phyloP scores from a whole-genome alignment of 2,329 filamentous ascomycete species.

The Chaetomium strumarium region DNA sequence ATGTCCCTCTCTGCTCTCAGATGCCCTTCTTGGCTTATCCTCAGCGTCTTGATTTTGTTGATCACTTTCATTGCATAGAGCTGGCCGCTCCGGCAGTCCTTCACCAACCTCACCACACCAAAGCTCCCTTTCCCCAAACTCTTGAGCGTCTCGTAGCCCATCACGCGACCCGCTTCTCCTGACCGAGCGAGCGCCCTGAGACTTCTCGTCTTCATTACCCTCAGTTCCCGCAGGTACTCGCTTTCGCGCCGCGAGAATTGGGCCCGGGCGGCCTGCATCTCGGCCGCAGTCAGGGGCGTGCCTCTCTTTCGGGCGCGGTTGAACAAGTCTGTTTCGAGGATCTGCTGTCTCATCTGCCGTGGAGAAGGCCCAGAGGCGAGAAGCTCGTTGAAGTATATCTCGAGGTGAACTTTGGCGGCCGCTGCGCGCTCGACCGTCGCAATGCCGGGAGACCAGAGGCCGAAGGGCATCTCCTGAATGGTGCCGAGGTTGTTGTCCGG shows the following conservation, averaged over 20 bases:
- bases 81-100: slow-evolving; percentile 54
- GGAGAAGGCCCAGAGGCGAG: slow-evolving; percentile 48
- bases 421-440: slow-evolving; percentile 70
- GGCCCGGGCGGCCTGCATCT: slow-evolving; percentile 48
- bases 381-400: slow-evolving; percentile 74
- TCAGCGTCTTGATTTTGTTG: slow-evolving; percentile 86
- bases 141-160: slow-evolving; percentile 70
- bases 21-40: slow-evolving; percentile 87
- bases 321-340: slow-evolving; percentile 60
- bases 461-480: slow-evolving; percentile 32
- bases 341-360: slow-evolving; percentile 54
- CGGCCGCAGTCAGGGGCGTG: slow-evolving; percentile 44
- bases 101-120: slow-evolving; percentile 81
- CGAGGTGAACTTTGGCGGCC: slow-evolving; percentile 78
- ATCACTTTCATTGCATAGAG: slow-evolving; percentile 98
- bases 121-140: slow-evolving; percentile 91
- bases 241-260: slow-evolving; percentile 64
- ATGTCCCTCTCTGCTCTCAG: slow-evolving; percentile 88
- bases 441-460: slow-evolving; percentile 31
- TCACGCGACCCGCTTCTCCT: slow-evolving; percentile 35
- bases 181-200: slow-evolving; percentile 27
- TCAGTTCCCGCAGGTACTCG: slow-evolving; percentile 65
- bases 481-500: slow-evolving; percentile 27
- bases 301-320: slow-evolving; percentile 31
- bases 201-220: slow-evolving; percentile 62